A percentile compares a stretch with the other conserved stretches of the same genome.
These are phyloP conservation scores for Collybia nuda DNA, from an alignment of 768 basidiomycete genomes.

Conservation along the genomic window DNA sequence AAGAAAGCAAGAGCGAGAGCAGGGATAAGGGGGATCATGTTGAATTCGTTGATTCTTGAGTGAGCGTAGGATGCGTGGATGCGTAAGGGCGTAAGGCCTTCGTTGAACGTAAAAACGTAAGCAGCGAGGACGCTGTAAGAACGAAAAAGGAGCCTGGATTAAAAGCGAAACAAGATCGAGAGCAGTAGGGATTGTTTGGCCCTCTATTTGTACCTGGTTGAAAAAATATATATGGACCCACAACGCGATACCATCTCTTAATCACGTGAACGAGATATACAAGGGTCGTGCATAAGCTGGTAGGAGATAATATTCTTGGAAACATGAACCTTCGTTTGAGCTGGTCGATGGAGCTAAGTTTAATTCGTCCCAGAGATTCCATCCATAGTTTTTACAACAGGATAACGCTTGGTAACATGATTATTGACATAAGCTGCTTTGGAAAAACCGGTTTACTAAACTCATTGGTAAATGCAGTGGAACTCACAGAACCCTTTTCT, in stretches of 20 bases:
- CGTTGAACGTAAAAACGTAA: constrained; percentile 30
- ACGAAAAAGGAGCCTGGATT: constrained; percentile 25
- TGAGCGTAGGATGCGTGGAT: constrained; percentile 45
- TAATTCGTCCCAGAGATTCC: too few species aligned
- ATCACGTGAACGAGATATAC: constrained; percentile 26
- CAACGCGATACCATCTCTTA: constrained; percentile 11
- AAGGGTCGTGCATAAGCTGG: neutral
- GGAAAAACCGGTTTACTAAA: too few species aligned
- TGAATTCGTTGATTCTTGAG: constrained; percentile 37
- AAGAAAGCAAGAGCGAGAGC: constrained; percentile 66
- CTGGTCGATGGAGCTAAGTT: too few species aligned
- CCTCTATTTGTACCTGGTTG: constrained; percentile 38
- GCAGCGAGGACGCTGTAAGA: constrained; percentile 26
- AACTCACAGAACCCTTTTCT: too few species aligned
- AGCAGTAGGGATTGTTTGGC: constrained; percentile 25
- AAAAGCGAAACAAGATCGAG: constrained; percentile 17
- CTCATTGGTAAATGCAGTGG: too few species aligned
- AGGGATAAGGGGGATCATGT: constrained; percentile 69
- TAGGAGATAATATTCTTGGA: too few species aligned
- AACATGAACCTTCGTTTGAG: too few species aligned
- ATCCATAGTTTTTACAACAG: too few species aligned
- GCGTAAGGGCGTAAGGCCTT: constrained; percentile 44
- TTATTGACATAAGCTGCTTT: too few species aligned
- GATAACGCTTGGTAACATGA: too few species aligned
- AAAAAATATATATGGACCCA: constrained; percentile 25